Base-by-base conservation (phyloP, 805 yeast genomes). In the Metschnikowia arizonensis region DNA sequence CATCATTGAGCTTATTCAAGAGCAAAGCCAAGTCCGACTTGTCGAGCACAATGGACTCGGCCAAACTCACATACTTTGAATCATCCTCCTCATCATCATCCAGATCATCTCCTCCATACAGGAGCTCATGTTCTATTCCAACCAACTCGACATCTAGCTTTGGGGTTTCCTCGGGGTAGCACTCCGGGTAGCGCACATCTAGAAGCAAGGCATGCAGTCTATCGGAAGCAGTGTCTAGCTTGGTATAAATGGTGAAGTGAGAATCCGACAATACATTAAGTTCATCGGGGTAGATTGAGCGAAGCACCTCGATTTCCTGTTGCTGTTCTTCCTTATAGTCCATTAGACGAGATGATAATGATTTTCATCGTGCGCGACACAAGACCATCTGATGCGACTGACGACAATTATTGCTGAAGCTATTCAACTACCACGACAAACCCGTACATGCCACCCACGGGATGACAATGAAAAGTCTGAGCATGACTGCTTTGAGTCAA, bases 241-340 rank as follows among this genome's bases (percentile, higher is more conserved):
- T 57, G n/a, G 88, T 54, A 40, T 69, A 69, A 29, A 91, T 76
- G 34, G 78, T 72, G 60, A 79, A 86, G 30, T 72, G 72, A 5
- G 70, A 64, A 17, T 75, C 76, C 1, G 77, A 59, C 29, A 72
- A 55, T 8, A 69, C 57, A n/a, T 61, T 66, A 26, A 88, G 66
- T 63, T 91, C 99, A 60, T 91, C 97, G 5, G 98, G 99, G 62
- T 93, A 91, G 45, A 91, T 91, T 14, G 95, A 83, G 60, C 87
- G 83, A 47, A 91, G 75, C 42, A 93, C 89, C 63, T 90, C 97
- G 37, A 93, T 62, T 64, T 91, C 99, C 66, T 91, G 96, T 24
- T 60, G 64, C 61, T 91, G 97, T 60, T 93, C 97, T 62, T 87
- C 96, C 42, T 64, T 60, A 46, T 82, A 78, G 56, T 85, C 90